These are phyloP conservation scores for Butyriboletus loyo DNA, from an alignment of 768 basidiomycete species.

Conservation along the genomic window DNA sequence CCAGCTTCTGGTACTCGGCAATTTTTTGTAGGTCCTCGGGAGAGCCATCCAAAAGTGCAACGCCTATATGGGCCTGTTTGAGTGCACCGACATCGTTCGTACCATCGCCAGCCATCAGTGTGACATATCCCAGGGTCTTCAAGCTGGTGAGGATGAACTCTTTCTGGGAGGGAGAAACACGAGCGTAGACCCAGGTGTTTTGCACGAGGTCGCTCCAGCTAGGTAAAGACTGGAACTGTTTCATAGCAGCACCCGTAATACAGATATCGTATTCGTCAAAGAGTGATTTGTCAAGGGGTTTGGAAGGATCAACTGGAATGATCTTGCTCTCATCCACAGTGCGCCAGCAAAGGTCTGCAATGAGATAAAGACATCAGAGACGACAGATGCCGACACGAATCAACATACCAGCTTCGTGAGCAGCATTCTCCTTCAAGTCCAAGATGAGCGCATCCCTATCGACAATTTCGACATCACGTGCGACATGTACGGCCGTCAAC, in stretches of 20 bases:
- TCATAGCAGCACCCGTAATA: slow-evolving; percentile 91
- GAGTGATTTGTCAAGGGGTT: slow-evolving; percentile 74
- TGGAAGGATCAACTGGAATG: slow-evolving; percentile 77
- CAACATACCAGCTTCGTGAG: slow-evolving; percentile 62
- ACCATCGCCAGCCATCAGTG: slow-evolving; percentile 98
- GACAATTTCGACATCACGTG: slow-evolving; percentile 93
- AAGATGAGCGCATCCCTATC: slow-evolving; percentile 93
- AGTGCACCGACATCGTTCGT: slow-evolving; percentile 99
- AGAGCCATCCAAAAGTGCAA: slow-evolving; percentile 89
- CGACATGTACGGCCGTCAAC: slow-evolving; percentile 93
- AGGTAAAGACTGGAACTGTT: slow-evolving; percentile 70
- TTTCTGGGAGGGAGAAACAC: slow-evolving; percentile 94
- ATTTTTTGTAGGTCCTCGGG: slow-evolving; percentile 91
- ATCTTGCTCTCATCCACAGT: slow-evolving; percentile 90
- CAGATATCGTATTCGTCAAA: slow-evolving; percentile 94
- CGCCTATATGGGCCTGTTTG: slow-evolving; percentile 96
- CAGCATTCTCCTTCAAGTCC: slow-evolving; percentile 80
- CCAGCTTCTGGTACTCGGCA: slow-evolving; percentile 84
- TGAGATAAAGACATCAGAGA: not conserved
- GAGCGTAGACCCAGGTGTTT: slow-evolving; percentile 97
- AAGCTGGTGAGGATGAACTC: slow-evolving; percentile 91
- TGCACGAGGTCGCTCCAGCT: slow-evolving; percentile 84
- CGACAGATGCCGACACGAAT: not conserved
- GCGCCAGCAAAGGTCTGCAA: slow-evolving; percentile 82
- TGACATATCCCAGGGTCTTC: slow-evolving; percentile 84